A percentile compares a stretch with the other conserved stretches of the same genome.
phyloP scores from a whole-genome alignment of 2,329 filamentous ascomycete genomes.

The Epicoccum nigrum region DNA sequence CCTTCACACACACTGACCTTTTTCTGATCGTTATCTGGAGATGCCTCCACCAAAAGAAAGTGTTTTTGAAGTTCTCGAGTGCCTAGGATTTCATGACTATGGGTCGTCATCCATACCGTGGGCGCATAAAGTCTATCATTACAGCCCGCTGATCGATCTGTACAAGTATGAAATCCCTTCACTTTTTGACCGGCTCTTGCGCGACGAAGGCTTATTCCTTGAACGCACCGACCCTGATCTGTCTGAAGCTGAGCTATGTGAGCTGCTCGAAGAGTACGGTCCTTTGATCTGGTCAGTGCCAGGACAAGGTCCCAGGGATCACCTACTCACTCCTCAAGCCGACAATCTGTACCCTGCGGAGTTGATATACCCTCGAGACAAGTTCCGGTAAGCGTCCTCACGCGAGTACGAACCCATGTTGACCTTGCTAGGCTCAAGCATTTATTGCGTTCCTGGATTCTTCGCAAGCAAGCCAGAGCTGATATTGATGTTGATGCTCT shows the following conservation, averaged over 20 bases:
- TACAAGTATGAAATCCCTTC: constrained; percentile 15
- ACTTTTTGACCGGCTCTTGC: constrained; percentile 16
- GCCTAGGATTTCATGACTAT: not conserved
- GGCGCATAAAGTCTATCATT: not conserved
- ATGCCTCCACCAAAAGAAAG: not conserved
- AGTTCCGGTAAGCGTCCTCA: not conserved
- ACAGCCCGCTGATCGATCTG: constrained; percentile 12
- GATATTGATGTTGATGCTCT: not conserved
- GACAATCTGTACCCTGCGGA: constrained; percentile 13
- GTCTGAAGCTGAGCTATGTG: constrained; percentile 21
- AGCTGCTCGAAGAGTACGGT: constrained; percentile 15
- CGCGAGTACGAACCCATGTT: not conserved
- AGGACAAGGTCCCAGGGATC: constrained; percentile 9
- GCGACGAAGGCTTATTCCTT: constrained; percentile 10
- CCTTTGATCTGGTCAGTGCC: constrained; percentile 22
- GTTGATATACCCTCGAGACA: constrained; percentile 18
- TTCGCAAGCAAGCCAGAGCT: not conserved
- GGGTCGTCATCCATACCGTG: not conserved
- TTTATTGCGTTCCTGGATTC: not conserved
- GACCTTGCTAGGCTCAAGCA: not conserved
- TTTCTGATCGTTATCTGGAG: too few species aligned
- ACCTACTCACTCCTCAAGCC: constrained; percentile 16
- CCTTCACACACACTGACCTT: not conserved
- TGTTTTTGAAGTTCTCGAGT: not conserved
- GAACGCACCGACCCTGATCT: constrained; percentile 14